Conservation (phyloP, 129 eudicot species). For the Erigeron canadensis region DNA sequence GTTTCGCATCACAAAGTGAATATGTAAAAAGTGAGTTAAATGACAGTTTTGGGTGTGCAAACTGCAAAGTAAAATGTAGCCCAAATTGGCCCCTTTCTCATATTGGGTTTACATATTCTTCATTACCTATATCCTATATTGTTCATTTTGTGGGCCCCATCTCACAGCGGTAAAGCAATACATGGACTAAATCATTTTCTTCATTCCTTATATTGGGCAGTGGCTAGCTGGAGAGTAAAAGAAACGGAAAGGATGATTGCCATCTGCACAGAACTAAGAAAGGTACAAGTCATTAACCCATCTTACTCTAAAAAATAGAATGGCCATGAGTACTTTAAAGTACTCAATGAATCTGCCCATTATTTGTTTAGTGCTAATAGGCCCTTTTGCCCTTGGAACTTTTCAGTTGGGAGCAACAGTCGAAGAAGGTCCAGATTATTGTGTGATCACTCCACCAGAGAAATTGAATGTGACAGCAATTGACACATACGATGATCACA, state of each 20-base stretch:
- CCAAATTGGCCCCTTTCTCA: too few species aligned
- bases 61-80: too few species aligned
- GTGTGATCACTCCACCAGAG: constrained; percentile 91
- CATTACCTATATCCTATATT: background rate
- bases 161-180: background rate
- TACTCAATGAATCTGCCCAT: background rate
- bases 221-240: constrained; percentile 99
- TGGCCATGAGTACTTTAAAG: too few species aligned
- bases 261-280: constrained; percentile 93
- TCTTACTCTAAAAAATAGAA: background rate
- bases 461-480: constrained; percentile 74
- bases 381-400: constrained; percentile 15
- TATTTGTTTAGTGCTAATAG: constrained; percentile 11
- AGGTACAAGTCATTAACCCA: constrained; percentile 43
- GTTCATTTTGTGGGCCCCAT: background rate
- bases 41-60: too few species aligned
- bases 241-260: constrained; percentile 99
- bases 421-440: constrained; percentile 94
- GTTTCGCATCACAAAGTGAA: too few species aligned
- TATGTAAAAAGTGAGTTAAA: too few species aligned
- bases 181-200: background rate
- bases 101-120: background rate
- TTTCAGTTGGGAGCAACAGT: constrained; percentile 92
- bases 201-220: constrained; percentile 41
- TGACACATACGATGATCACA: constrained; percentile 90